Evolutionary conservation across 352 stramenopile genomes (phyloP).

Genomic region (Plasmopara viticola): DNA sequence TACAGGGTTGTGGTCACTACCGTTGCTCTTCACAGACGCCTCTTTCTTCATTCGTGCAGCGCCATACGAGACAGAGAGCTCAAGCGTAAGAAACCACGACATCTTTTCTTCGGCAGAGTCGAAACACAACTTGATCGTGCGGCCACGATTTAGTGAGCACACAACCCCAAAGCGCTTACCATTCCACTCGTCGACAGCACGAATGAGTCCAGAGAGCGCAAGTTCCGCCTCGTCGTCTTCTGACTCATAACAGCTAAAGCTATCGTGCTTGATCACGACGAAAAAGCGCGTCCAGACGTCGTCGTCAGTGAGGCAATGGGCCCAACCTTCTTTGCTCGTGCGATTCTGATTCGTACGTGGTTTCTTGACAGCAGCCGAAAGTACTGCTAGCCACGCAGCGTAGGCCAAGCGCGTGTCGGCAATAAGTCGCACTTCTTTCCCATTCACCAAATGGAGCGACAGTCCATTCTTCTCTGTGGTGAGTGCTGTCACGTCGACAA

Average conservation of each 20-base stretch:
- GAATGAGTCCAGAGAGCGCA: slow-evolving; percentile 56
- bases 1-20: slow-evolving; percentile 30
- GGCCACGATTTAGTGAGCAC: slow-evolving; percentile 55
- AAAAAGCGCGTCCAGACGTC: slow-evolving; percentile 70
- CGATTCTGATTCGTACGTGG: slow-evolving; percentile 41
- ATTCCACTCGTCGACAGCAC: slow-evolving; percentile 65
- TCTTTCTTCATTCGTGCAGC: slow-evolving; percentile 67
- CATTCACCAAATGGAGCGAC: slow-evolving; percentile 48
- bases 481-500: slow-evolving; percentile 58
- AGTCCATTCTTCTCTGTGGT: slow-evolving; percentile 78
- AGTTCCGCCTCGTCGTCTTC: slow-evolving; percentile 65
- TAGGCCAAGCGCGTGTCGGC: slow-evolving; percentile 76
- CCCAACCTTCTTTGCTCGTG: slow-evolving; percentile 66
- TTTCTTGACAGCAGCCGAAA: slow-evolving; percentile 59
- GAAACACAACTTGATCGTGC: slow-evolving; percentile 74
- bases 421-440: slow-evolving; percentile 72
- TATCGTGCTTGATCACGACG: slow-evolving; percentile 70
- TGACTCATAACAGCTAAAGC: slow-evolving; percentile 72
- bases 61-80: slow-evolving; percentile 67
- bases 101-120: slow-evolving; percentile 79
- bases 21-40: slow-evolving; percentile 38
- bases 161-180: slow-evolving; percentile 69
- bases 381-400: slow-evolving; percentile 65
- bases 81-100: slow-evolving; percentile 74
- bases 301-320: slow-evolving; percentile 67